A percentile compares a stretch with the other conserved stretches of the same genome.
These are phyloP conservation scores for Penicillium macrosclerotiorum DNA, from an alignment of 495 filamentous ascomycete genomes.

Conservation along the genomic window DNA sequence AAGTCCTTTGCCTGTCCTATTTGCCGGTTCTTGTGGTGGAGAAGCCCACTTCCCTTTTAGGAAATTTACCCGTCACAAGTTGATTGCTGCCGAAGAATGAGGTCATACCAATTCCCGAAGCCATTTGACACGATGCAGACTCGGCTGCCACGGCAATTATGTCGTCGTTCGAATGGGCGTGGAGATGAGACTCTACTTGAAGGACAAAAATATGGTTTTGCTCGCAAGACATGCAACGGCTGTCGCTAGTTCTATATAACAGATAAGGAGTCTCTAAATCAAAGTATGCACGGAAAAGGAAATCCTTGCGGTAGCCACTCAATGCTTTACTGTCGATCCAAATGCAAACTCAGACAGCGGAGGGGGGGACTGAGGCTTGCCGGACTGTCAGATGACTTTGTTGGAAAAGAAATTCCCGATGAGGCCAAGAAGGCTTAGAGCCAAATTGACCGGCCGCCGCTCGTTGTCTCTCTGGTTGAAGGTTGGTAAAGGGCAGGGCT, in stretches of 20 bases:
- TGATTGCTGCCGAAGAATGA: slow-evolving; percentile 4
- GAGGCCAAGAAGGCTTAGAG: not conserved
- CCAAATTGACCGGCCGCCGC: too few species aligned
- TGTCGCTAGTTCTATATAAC: too few species aligned
- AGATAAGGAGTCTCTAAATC: too few species aligned
- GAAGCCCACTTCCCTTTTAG: too few species aligned
- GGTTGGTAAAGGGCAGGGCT: too few species aligned
- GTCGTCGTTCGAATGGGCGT: too few species aligned
- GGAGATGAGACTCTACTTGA: too few species aligned
- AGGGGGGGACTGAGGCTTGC: not conserved
- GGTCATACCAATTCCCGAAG: not conserved
- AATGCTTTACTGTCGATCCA: slow-evolving; percentile 7
- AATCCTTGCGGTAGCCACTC: slow-evolving; percentile 3
- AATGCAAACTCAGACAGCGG: not conserved
- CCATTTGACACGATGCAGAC: not conserved
- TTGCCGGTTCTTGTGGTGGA: too few species aligned
- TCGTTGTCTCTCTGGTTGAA: too few species aligned
- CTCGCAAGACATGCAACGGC: too few species aligned
- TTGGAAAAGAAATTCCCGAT: too few species aligned
- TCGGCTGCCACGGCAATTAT: not conserved
- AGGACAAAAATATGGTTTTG: too few species aligned
- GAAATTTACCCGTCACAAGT: slow-evolving; percentile 6
- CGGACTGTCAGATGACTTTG: slow-evolving; percentile 2
- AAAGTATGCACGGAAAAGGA: not conserved
- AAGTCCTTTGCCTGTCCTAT: not conserved